phyloP scores from a whole-genome alignment of 345 rosid genomes.

The Melastoma malabathricum region DNA sequence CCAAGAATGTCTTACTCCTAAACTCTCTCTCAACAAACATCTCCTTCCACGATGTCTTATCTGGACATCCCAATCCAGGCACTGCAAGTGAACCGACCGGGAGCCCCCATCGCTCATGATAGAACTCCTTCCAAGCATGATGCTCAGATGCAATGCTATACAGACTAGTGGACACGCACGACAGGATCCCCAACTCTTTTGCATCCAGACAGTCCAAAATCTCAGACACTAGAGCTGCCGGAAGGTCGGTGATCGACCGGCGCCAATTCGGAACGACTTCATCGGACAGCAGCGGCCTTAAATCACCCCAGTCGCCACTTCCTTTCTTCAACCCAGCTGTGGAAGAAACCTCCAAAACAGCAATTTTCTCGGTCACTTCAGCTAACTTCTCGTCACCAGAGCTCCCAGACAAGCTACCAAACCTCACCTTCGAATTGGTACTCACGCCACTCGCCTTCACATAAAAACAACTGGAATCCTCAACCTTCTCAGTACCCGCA shows the following conservation, averaged over 20 bases:
- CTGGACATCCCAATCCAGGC: conserved; percentile 17
- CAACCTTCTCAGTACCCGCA: conserved; percentile 20
- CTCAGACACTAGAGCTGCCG: conserved; percentile 65
- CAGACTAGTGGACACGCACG: conserved; percentile 61
- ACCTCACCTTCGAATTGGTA: conserved; percentile 9
- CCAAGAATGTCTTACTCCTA: conserved; percentile 63
- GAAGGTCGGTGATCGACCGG: conserved; percentile 60
- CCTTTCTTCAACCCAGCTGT: conserved; percentile 7
- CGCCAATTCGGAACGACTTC: conserved; percentile 15
- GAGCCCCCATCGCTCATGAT: conserved; percentile 80
- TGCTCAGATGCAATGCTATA: conserved; percentile 68
- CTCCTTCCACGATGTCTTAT: conserved; percentile 71
- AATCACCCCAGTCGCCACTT: neutral
- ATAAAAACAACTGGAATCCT: conserved; percentile 10
- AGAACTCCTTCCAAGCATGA: conserved; percentile 78
- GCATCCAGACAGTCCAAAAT: conserved; percentile 71
- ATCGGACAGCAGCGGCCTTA: conserved; percentile 18
- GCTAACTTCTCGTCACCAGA: neutral
- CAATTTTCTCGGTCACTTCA: conserved; percentile 10
- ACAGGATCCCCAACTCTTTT: conserved; percentile 73
- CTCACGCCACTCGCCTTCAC: conserved; percentile 11
- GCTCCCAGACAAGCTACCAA: conserved; percentile 1
- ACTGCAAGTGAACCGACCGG: conserved; percentile 18
- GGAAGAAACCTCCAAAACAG: conserved; percentile 12
- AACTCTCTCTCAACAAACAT: conserved; percentile 85